Evolutionary conservation across 2,329 filamentous ascomycete species (phyloP).

Genomic region (Rugonectria rugulosa): DNA sequence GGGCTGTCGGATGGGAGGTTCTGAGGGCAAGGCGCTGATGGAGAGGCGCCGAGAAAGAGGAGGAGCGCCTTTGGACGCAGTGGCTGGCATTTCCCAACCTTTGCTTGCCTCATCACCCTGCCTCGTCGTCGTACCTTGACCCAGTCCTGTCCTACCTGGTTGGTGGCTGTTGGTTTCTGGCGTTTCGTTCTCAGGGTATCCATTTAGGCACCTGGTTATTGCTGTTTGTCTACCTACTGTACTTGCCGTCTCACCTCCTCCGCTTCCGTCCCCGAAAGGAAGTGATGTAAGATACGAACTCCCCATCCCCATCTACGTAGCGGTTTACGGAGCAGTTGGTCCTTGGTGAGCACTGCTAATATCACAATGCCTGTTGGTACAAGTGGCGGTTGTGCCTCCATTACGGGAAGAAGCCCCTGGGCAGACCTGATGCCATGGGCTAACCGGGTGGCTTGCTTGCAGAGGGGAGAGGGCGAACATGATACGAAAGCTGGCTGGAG

Average conservation of each 20-base stretch:
- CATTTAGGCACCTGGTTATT: conserved; percentile 2
- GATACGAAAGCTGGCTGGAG: conserved; percentile 3
- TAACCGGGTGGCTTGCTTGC: neutral
- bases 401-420: conserved; percentile 3
- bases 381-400: conserved; percentile 1
- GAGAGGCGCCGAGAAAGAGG: neutral
- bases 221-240: neutral
- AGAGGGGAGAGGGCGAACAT: neutral
- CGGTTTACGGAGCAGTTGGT: neutral
- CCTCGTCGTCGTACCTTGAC: neutral
- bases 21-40: conserved; percentile 4
- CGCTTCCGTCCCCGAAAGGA: conserved; percentile 7
- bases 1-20: conserved; percentile 11
- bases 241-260: conserved; percentile 2
- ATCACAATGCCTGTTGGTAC: neutral
- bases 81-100: conserved; percentile 10
- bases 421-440: neutral
- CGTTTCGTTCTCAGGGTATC: no score
- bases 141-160: neutral
- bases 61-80: neutral
- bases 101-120: neutral
- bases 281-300: neutral
- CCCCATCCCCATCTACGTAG: no score
- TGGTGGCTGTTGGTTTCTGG: conserved; percentile 2
- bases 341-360: neutral